Conservation (phyloP, 192 early-diverging fungal genomes). For the Podochytrium sp. region DNA sequence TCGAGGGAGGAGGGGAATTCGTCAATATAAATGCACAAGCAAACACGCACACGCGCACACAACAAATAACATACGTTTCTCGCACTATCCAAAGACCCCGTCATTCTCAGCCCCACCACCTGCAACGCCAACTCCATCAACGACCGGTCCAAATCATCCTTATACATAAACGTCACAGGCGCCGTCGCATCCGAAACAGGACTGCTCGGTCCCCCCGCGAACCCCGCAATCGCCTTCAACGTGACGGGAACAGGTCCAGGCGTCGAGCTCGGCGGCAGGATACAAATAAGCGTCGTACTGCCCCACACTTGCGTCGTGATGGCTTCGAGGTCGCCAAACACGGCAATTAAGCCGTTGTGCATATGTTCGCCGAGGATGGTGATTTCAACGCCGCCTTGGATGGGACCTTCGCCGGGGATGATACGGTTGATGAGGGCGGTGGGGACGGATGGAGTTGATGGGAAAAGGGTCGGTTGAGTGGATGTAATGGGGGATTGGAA, state of each 20-base stretch:
- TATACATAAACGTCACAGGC: conserved; percentile 50
- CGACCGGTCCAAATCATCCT: conserved; percentile 82
- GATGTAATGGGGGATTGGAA: not conserved
- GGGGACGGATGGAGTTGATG: not conserved
- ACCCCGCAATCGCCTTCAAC: conserved; percentile 41
- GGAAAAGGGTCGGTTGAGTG: not conserved
- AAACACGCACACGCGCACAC: conserved; percentile 2
- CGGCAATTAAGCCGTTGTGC: conserved; percentile 71
- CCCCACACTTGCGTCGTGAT: conserved; percentile 79
- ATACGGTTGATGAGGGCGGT: conserved; percentile 67
- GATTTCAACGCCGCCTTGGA: conserved; percentile 83
- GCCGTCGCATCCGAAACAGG: too few species aligned
- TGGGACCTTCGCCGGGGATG: conserved; percentile 79
- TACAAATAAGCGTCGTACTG: conserved; percentile 77
- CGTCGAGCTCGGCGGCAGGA: conserved; percentile 75
- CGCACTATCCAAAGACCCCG: conserved; percentile 77
- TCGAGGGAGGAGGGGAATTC: not conserved
- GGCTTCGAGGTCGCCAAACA: conserved; percentile 80
- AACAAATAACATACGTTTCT: conserved; percentile 39
- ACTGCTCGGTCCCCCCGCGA: not conserved
- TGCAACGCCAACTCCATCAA: conserved; percentile 89
- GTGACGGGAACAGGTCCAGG: conserved; percentile 72
- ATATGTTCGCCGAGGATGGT: conserved; percentile 85
- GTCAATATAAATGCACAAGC: not conserved
- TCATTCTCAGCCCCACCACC: conserved; percentile 83